These are phyloP conservation scores for Fusarium keratoplasticum DNA, from an alignment of 2,329 filamentous ascomycete genomes.

Conservation along the genomic window DNA sequence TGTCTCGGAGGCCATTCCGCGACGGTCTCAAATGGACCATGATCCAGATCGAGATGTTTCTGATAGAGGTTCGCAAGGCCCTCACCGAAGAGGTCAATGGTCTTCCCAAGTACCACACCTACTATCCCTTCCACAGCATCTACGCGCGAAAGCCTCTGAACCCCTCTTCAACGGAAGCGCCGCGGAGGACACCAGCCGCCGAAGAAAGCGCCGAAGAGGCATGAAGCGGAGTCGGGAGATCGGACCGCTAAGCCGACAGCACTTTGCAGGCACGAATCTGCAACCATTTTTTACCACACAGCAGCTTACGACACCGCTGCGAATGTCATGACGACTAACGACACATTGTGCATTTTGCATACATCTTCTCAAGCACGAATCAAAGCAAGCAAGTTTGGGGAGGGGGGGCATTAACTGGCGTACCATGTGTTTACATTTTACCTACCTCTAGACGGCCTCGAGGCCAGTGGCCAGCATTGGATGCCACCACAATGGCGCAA, in stretches of 20 bases:
- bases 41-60: constrained; percentile 57
- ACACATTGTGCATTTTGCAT: constrained; percentile 6
- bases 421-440: constrained; percentile 13
- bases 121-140: constrained; percentile 55
- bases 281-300: neutral
- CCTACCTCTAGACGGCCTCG: neutral
- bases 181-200: neutral
- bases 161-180: neutral
- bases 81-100: constrained; percentile 50
- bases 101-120: constrained; percentile 52
- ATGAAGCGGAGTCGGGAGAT: neutral
- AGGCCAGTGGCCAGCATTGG: neutral
- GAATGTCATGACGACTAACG: constrained; percentile 27
- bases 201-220: neutral
- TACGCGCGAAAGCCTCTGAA: constrained; percentile 53
- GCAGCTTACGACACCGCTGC: constrained; percentile 10
- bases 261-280: neutral
- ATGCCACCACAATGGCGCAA: constrained; percentile 12
- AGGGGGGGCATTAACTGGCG: constrained; percentile 24
- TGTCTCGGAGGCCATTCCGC: constrained; percentile 53
- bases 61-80: constrained; percentile 55
- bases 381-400: neutral
- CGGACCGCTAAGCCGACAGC: neutral
- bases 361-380: neutral
- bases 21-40: constrained; percentile 55